A percentile compares a stretch with the other conserved stretches of the same genome.
phyloP scores from a whole-genome alignment of 441 rosid species.

The Bocquillonia castaneifolia region DNA sequence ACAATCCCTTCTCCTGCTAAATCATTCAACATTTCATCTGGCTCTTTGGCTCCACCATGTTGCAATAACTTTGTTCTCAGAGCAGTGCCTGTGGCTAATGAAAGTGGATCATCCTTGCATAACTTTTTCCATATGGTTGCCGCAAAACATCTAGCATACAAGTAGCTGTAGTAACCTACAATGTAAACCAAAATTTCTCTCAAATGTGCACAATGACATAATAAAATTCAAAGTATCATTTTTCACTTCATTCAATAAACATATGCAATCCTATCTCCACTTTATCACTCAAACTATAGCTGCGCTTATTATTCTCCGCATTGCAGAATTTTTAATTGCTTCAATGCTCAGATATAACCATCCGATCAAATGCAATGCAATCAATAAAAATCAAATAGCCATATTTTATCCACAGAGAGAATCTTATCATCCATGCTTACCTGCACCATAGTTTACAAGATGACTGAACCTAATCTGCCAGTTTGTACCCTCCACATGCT shows the following conservation, averaged over 20 bases:
- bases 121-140: slow-evolving; percentile 83
- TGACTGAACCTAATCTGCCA: slow-evolving; percentile 85
- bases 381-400: not conserved
- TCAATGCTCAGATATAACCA: not conserved
- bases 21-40: slow-evolving; percentile 65
- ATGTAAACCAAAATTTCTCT: slow-evolving; percentile 1
- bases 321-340: not conserved
- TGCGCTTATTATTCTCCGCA: not conserved
- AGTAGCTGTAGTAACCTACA: slow-evolving; percentile 85
- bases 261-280: too few species aligned
- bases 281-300: not conserved
- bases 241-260: too few species aligned
- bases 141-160: slow-evolving; percentile 87
- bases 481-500: slow-evolving; percentile 81
- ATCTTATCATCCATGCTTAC: slow-evolving; percentile 29
- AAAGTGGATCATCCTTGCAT: slow-evolving; percentile 83
- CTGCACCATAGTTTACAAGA: slow-evolving; percentile 86
- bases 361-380: too few species aligned
- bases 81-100: slow-evolving; percentile 55
- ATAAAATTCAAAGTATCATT: not conserved
- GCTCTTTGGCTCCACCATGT: slow-evolving; percentile 88
- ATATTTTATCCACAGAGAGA: not conserved
- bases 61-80: slow-evolving; percentile 61
- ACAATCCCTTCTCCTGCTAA: slow-evolving; percentile 58
- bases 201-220: too few species aligned